Evolutionary conservation across 306 rosid genomes (phyloP).

Genomic region (Vicia villosa): DNA sequence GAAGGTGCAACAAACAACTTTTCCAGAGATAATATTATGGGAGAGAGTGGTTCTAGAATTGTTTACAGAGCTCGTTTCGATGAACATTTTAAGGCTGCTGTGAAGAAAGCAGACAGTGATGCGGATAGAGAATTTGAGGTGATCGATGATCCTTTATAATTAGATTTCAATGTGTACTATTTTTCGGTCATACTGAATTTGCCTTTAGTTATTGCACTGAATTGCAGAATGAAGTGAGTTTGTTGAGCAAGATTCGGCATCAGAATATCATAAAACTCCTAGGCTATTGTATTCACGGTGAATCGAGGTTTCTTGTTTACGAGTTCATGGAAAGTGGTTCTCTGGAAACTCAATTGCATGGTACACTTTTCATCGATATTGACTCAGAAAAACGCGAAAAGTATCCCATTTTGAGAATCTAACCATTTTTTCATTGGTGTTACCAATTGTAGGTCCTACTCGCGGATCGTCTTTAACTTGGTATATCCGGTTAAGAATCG

Average conservation of each 20-base stretch:
- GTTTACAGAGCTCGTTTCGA: conserved; percentile 72
- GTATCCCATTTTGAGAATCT: conserved; percentile 7
- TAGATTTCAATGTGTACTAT: conserved; percentile 19
- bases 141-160: conserved; percentile 27
- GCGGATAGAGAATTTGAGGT: conserved; percentile 81
- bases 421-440: conserved; percentile 25
- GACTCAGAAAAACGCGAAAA: conserved; percentile 12
- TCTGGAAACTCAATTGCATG: conserved; percentile 73
- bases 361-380: conserved; percentile 42
- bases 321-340: conserved; percentile 82
- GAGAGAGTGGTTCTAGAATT: conserved; percentile 58
- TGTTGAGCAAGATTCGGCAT: conserved; percentile 79
- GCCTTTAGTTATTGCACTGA: conserved; percentile 33
- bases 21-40: conserved; percentile 58
- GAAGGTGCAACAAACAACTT: conserved; percentile 79
- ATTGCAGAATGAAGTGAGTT: conserved; percentile 85
- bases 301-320: conserved; percentile 77
- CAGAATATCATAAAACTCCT: conserved; percentile 79
- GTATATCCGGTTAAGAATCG: conserved; percentile 80
- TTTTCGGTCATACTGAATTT: conserved; percentile 29
- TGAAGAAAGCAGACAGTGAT: conserved; percentile 68
- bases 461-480: conserved; percentile 71
- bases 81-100: conserved; percentile 67
- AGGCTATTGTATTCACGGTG: conserved; percentile 72
- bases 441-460: conserved; percentile 60